These are phyloP conservation scores for Coemansia sp. DNA, from an alignment of 371 early-diverging fungal genomes.

Conservation along the genomic window DNA sequence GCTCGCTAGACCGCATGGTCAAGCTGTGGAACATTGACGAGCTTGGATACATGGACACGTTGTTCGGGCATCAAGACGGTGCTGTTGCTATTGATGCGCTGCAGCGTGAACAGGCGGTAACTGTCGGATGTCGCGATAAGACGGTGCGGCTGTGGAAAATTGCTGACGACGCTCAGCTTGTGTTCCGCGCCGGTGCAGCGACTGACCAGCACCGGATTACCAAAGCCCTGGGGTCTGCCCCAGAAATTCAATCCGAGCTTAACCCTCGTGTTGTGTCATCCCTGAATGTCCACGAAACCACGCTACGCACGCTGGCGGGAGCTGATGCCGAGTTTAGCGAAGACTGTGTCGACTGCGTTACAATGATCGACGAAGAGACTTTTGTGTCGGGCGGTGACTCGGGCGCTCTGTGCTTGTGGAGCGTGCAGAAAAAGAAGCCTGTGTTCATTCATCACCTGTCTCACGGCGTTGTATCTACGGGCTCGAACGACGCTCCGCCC, in stretches of 20 bases:
- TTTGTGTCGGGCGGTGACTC: conserved; percentile 88
- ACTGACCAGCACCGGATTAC: conserved; percentile 53
- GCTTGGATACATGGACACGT: conserved; percentile 88
- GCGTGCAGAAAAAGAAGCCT: conserved; percentile 86
- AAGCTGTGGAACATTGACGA: conserved; percentile 96
- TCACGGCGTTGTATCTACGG: conserved; percentile 66
- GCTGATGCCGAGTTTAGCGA: conserved; percentile 55
- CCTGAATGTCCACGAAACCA: conserved; percentile 15
- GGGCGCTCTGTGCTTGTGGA: conserved; percentile 89
- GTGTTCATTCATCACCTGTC: conserved; percentile 70
- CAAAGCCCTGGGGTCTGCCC: conserved; percentile 15
- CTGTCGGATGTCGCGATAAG: conserved; percentile 90
- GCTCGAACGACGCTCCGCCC: conserved; percentile 5
- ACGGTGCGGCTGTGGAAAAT: conserved; percentile 94
- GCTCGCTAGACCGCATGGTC: conserved; percentile 89
- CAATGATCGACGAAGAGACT: conserved; percentile 86
- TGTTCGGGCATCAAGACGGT: conserved; percentile 96
- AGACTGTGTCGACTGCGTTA: conserved; percentile 81
- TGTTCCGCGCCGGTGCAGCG: conserved; percentile 82
- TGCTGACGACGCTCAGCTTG: conserved; percentile 88
- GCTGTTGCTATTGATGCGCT: conserved; percentile 78
- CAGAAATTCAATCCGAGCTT: not conserved
- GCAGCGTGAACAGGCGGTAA: conserved; percentile 84
- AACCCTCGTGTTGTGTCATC: conserved; percentile 12
- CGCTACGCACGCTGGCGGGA: conserved; percentile 35